Conservation (phyloP, 306 rosid species). For the Cucumis sativus region DNA sequence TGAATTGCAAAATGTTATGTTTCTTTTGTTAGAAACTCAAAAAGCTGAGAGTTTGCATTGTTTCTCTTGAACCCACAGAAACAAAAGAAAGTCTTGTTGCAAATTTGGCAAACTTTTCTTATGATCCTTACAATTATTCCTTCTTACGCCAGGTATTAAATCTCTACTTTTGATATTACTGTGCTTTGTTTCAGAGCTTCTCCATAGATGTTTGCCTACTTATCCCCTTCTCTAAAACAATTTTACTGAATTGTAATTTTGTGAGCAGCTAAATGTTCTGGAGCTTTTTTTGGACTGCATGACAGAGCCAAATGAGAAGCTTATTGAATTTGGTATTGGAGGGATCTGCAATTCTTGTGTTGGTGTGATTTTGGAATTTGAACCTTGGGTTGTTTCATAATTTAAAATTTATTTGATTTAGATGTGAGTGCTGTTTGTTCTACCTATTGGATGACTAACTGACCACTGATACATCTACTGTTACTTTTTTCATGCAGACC, state of each 20-base stretch:
- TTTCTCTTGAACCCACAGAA: slow-evolving; percentile 29
- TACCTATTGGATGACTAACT: not conserved
- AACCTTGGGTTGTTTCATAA: not conserved
- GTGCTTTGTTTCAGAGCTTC: not conserved
- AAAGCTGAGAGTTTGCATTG: not conserved
- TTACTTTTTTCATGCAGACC: slow-evolving; percentile 24
- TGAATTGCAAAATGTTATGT: not conserved
- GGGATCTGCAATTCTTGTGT: slow-evolving; percentile 82
- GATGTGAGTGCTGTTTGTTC: not conserved
- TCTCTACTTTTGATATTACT: not conserved
- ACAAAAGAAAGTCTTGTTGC: slow-evolving; percentile 60
- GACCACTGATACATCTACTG: not conserved
- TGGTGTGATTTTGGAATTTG: slow-evolving; percentile 30
- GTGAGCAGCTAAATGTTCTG: slow-evolving; percentile 66
- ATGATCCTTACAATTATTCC: slow-evolving; percentile 77
- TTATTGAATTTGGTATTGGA: slow-evolving; percentile 76
- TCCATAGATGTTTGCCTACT: not conserved
- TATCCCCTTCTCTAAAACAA: not conserved
- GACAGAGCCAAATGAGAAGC: slow-evolving; percentile 79
- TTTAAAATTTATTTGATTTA: not conserved
- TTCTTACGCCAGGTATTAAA: slow-evolving; percentile 62
- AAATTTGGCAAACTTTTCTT: slow-evolving; percentile 81
- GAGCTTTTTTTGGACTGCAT: slow-evolving; percentile 86
- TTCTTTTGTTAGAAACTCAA: not conserved
- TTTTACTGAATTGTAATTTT: not conserved